phyloP scores from a whole-genome alignment of 1,284 basidiomycete species.

The Pascua sp. region DNA sequence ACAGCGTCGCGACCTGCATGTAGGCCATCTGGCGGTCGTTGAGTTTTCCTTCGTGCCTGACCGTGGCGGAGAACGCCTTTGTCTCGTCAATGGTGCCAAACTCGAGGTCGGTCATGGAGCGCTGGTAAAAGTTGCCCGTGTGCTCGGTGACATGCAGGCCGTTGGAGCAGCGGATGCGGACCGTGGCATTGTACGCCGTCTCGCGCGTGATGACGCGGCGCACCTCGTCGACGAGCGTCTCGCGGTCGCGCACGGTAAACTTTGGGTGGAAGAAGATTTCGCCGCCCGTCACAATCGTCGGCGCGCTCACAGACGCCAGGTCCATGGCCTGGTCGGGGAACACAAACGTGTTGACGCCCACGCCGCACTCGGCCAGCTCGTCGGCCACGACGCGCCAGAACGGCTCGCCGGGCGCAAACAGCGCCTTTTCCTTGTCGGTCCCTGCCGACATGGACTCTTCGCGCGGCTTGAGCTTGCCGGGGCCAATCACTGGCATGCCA shows the following conservation, averaged over 20 bases:
- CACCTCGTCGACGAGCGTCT: conserved; percentile 69
- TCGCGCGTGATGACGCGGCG: conserved; percentile 66
- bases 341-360: conserved; percentile 87
- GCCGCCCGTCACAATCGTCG: conserved; percentile 80
- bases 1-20: conserved; percentile 86
- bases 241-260: conserved; percentile 70
- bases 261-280: conserved; percentile 90
- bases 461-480: conserved; percentile 62
- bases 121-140: conserved; percentile 78
- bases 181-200: conserved; percentile 75
- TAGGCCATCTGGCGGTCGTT: conserved; percentile 74
- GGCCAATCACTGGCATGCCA: conserved; percentile 72
- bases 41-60: conserved; percentile 63
- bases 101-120: conserved; percentile 70
- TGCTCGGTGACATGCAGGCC: conserved; percentile 71
- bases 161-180: conserved; percentile 80
- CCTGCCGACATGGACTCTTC: conserved; percentile 75
- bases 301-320: conserved; percentile 75
- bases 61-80: conserved; percentile 66
- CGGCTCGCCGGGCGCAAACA: conserved; percentile 72
- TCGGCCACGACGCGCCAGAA: conserved; percentile 80
- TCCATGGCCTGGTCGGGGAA: conserved; percentile 81
- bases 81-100: conserved; percentile 78
- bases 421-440: conserved; percentile 79
- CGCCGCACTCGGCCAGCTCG: conserved; percentile 81